Evolutionary conservation across 352 stramenopile genomes (phyloP).

Genomic region (Phytopythium vexans): DNA sequence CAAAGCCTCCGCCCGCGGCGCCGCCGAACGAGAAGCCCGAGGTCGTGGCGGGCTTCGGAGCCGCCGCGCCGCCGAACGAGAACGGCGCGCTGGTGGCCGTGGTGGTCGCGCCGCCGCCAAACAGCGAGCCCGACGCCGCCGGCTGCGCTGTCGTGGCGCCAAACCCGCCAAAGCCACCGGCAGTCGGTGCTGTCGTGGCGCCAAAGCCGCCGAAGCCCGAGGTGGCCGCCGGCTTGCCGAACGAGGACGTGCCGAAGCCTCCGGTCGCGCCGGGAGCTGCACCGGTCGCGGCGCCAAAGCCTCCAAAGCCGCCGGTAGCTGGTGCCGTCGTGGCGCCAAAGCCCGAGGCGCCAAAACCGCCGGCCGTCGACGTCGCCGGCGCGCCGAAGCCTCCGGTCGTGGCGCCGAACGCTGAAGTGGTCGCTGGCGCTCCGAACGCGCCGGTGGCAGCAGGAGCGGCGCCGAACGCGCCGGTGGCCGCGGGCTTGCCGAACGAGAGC

Average conservation of each 20-base stretch:
- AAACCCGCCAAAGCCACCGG: slow-evolving; percentile 13
- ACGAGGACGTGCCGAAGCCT: slow-evolving; percentile 2
- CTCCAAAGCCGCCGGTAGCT: slow-evolving; percentile 31
- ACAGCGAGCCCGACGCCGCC: not conserved
- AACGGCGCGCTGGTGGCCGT: not conserved
- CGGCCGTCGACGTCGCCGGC: slow-evolving; percentile 21
- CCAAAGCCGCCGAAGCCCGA: slow-evolving; percentile 10
- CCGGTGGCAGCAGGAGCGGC: slow-evolving; percentile 24
- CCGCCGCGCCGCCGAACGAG: not conserved
- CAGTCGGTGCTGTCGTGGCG: not conserved
- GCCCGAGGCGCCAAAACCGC: slow-evolving; percentile 32
- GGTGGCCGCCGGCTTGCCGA: slow-evolving; percentile 3
- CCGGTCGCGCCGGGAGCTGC: not conserved
- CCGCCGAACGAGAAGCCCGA: slow-evolving; percentile 11
- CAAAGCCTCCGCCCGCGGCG: slow-evolving; percentile 4
- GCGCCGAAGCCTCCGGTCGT: slow-evolving; percentile 37
- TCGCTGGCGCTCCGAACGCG: slow-evolving; percentile 32
- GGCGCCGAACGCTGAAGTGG: slow-evolving; percentile 39
- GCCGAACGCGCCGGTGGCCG: slow-evolving; percentile 40
- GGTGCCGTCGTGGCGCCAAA: slow-evolving; percentile 27
- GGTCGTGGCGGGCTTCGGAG: slow-evolving; percentile 1
- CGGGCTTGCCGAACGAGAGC: slow-evolving; percentile 34
- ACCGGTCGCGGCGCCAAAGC: slow-evolving; percentile 26
- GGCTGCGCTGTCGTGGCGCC: slow-evolving; percentile 1
- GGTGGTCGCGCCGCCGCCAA: not conserved